phyloP scores from a whole-genome alignment of 805 yeast genomes.

The Priceomyces melissophilus region DNA sequence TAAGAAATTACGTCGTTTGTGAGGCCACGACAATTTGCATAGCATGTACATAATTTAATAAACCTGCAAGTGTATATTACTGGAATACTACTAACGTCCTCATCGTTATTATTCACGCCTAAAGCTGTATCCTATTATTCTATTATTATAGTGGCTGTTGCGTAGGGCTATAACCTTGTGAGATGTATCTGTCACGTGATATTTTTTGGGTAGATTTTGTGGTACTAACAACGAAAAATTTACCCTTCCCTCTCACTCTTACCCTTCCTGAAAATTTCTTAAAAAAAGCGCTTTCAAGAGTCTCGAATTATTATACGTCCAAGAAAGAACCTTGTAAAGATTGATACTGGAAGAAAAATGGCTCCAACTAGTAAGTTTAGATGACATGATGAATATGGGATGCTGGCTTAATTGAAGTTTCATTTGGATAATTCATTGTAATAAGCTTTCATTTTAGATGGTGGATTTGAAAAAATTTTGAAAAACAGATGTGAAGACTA shows the following conservation, averaged over 20 bases:
- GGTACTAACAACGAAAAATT: slow-evolving; percentile 1
- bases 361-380: slow-evolving; percentile 22
- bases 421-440: too few relatives aligned
- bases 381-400: too few relatives aligned
- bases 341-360: slow-evolving; percentile 14
- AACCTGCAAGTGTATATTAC: neutral
- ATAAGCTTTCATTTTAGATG: too few relatives aligned
- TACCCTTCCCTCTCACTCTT: neutral
- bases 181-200: neutral
- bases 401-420: too few relatives aligned
- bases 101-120: neutral
- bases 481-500: too few relatives aligned
- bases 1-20: slow-evolving; percentile 75
- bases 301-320: slow-evolving; percentile 1
- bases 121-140: neutral
- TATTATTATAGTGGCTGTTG: neutral
- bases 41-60: slow-evolving; percentile 2
- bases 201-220: slow-evolving; percentile 1
- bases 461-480: too few relatives aligned
- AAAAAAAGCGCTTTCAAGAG: slow-evolving; percentile 1
- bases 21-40: slow-evolving; percentile 11
- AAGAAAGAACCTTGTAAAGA: slow-evolving; percentile 6
- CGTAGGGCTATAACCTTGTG: neutral
- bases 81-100: neutral
- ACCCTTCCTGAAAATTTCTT: slow-evolving; percentile 5